Base-by-base conservation (phyloP, 495 filamentous ascomycete genomes). In the Xylaria sp. region DNA sequence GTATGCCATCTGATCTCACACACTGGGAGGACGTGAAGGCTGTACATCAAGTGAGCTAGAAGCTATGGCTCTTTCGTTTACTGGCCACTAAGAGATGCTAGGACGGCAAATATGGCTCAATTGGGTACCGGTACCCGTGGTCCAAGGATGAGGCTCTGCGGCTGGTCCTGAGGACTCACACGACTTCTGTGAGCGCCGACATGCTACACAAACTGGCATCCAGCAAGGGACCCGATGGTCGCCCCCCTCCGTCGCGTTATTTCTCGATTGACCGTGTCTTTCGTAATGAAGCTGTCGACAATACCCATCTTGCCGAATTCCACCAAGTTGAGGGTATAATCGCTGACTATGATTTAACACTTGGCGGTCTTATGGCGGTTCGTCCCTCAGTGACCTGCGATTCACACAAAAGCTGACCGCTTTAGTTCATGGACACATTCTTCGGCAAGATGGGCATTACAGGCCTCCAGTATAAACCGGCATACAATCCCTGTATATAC, bases 181-280 rank as follows among this genome's bases (percentile, higher is more conserved):
- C 95, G 19, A 99, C 95, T 37, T 92, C 96, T 48, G 88, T 97
- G 71, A 94, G 92, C 31, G 91, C 95, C 17, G 91, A 90, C 73
- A 92, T 97, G 86, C 89, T 99, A 65, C 91, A 98, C 82, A 94
- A 93, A 77, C 89, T 99, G 33, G 93, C 95, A 37, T 87, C 90
- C 65, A 88, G 91, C 80, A 83, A 81, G 69, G 83, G 79, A 5
- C 76, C 80, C n/a, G 82, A 87, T 58, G 86, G 85, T 21, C 80
- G 81, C 55, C 81, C 82, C 26, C 84, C 83, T 9, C 94, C 95
- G 1, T 95, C 94, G 15, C 89, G 94, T 62, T 97, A 97, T 84
- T 99, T 98, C 87, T 95, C 92, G 70, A 98, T 99, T 82, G 96
- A 99, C 81, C 90, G 96, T 31, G 96, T 99, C 71, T 99, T 99